Evolutionary conservation across 306 rosid genomes (phyloP), one percentile per base, ranked within the genome.

Genomic region (Pyrus bretschneideri): DNA sequence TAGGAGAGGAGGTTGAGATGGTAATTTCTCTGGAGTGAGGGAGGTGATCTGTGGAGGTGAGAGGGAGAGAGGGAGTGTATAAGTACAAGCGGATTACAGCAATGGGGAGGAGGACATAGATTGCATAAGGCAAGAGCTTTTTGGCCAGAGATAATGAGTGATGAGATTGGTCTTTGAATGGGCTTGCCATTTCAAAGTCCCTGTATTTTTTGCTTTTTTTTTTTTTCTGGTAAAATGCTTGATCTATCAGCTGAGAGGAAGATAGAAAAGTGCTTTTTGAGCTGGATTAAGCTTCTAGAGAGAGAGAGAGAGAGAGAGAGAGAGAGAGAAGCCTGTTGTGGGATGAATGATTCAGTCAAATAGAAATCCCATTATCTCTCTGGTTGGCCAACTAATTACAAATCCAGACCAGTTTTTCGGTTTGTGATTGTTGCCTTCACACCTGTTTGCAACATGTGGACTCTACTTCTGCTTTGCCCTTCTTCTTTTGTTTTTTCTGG

Each of bases 71-170:
- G 4, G 87, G 74, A 60, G 96, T 91, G 84, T 85, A 84, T 8
- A 87, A 84, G 77, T 79, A 93, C 2, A 93, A 81, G 12, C 94
- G 87, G 77, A 93, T 69, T 14, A 93, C 80, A 71, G 86, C 91
- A 22, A 93, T 2, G 46, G 97, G 97, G 69, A 90, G 85, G 7
- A 91, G 66, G 75, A 89, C 88, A 63, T 81, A 93, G 62, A 93
- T 73, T 45, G 83, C 40, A 83, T 87, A 91, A 4, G 90, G 88
- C 30, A 91, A 55, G 78, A 93, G 77, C 75, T 78, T 93, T 72
- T 75, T 90, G 21, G 84, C 44, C 58, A 84, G 52, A 27, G 77
- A 51, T 49, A 18, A 49, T 51, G 55, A 42, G 60, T 27, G 59
- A 27, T 22, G 70, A n/a, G 59, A 17, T 80, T 80, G 86, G 21